A percentile compares a stretch with the other conserved stretches of the same genome.
Conservation (phyloP, 1,284 basidiomycete genomes). For the Cryptococcus maquisensis region DNA sequence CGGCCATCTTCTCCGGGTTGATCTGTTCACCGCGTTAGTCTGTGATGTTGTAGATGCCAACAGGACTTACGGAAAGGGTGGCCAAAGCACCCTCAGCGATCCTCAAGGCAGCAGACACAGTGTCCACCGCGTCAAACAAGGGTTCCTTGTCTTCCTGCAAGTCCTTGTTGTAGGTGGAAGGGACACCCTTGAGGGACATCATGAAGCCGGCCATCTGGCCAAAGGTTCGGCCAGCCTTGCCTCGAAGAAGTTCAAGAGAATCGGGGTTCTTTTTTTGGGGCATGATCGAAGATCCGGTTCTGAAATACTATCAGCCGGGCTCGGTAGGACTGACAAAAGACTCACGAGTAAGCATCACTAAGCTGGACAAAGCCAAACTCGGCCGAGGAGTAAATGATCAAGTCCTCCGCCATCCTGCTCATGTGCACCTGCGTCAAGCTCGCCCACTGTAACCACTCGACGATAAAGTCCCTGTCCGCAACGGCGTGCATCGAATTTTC, state of each 20-base stretch:
- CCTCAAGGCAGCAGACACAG: slow-evolving; percentile 75
- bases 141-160: slow-evolving; percentile 98
- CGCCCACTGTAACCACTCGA: slow-evolving; percentile 95
- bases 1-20: slow-evolving; percentile 81
- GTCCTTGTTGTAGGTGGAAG: slow-evolving; percentile 99
- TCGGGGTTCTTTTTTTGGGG: slow-evolving; percentile 99
- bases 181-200: slow-evolving; percentile 94
- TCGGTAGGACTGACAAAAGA: slow-evolving; percentile 1
- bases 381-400: slow-evolving; percentile 93
- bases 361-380: slow-evolving; percentile 94
- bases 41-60: neutral
- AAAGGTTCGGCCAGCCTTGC: slow-evolving; percentile 90
- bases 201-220: slow-evolving; percentile 98
- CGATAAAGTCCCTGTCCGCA: slow-evolving; percentile 93
- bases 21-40: slow-evolving; percentile 54
- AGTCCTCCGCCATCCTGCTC: slow-evolving; percentile 88
- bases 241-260: slow-evolving; percentile 87
- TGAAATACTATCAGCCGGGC: slow-evolving; percentile 39
- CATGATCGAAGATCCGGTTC: slow-evolving; percentile 98
- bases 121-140: slow-evolving; percentile 89
- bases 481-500: slow-evolving; percentile 95
- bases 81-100: slow-evolving; percentile 93
- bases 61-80: slow-evolving; percentile 65
- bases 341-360: slow-evolving; percentile 90
- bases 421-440: slow-evolving; percentile 88